These are phyloP conservation scores for Sporisorium scitamineum DNA, from an alignment of 1,284 basidiomycete genomes.

Conservation along the genomic window DNA sequence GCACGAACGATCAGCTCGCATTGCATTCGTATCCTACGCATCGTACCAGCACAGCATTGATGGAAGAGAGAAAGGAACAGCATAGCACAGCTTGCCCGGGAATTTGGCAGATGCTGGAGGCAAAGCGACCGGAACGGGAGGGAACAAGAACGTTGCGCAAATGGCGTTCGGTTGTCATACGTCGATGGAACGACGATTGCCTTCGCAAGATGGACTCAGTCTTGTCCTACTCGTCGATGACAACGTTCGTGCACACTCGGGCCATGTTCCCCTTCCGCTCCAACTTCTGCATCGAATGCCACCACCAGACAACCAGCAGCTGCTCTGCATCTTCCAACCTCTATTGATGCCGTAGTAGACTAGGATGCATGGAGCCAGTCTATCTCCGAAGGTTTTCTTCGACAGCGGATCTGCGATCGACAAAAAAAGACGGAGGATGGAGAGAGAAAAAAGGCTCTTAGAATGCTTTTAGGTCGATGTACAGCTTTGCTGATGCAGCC, in stretches of 20 bases:
- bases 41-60: constrained; percentile 3
- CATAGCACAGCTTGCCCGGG: neutral
- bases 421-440: constrained; percentile 24
- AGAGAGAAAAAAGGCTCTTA: constrained; percentile 31
- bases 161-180: neutral
- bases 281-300: neutral
- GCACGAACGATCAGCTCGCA: constrained; percentile 6
- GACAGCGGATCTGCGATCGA: constrained; percentile 1
- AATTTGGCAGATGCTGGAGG: neutral
- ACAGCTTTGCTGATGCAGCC: constrained; percentile 61
- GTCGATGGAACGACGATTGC: neutral
- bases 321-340: neutral
- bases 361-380: neutral
- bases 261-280: neutral
- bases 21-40: neutral
- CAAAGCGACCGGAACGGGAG: neutral
- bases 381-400: neutral
- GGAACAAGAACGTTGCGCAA: neutral
- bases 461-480: constrained; percentile 59
- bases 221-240: neutral
- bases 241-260: neutral
- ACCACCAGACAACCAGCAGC: neutral
- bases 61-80: neutral
- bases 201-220: neutral
- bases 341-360: neutral